Conservation (phyloP, 352 stramenopile genomes). For the Pythium periplocum region DNA sequence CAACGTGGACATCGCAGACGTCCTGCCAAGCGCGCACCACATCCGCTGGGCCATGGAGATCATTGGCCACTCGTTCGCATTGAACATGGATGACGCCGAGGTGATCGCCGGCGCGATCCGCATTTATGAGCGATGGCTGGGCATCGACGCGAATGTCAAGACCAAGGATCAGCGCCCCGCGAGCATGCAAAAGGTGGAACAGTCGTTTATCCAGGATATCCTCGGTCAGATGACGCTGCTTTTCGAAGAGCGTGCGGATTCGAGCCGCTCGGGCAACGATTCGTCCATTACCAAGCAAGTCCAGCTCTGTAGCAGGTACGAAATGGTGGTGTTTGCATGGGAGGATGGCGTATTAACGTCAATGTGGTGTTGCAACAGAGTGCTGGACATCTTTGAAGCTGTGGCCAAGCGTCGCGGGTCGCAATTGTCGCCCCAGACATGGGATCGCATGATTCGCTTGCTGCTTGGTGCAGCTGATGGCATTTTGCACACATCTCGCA, state of each 20-base stretch:
- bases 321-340: not conserved
- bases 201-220: slow-evolving; percentile 84
- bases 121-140: slow-evolving; percentile 84
- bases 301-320: slow-evolving; percentile 55
- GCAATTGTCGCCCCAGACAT: slow-evolving; percentile 65
- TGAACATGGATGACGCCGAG: slow-evolving; percentile 82
- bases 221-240: slow-evolving; percentile 85
- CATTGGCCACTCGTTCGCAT: slow-evolving; percentile 77
- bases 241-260: slow-evolving; percentile 68
- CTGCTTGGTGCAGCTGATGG: slow-evolving; percentile 72
- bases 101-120: slow-evolving; percentile 69
- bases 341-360: not conserved
- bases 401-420: slow-evolving; percentile 60
- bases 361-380: slow-evolving; percentile 21
- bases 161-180: slow-evolving; percentile 47
- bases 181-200: slow-evolving; percentile 81
- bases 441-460: slow-evolving; percentile 78
- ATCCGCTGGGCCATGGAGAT: slow-evolving; percentile 86
- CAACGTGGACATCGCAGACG: slow-evolving; percentile 33
- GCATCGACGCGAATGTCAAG: slow-evolving; percentile 40
- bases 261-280: slow-evolving; percentile 23
- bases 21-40: slow-evolving; percentile 68
- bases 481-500: slow-evolving; percentile 70
- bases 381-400: slow-evolving; percentile 75
- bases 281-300: slow-evolving; percentile 63